A percentile compares a stretch with the other conserved stretches of the same genome.
Conservation (phyloP, 352 stramenopile genomes). For the Globisporangium lucens region DNA sequence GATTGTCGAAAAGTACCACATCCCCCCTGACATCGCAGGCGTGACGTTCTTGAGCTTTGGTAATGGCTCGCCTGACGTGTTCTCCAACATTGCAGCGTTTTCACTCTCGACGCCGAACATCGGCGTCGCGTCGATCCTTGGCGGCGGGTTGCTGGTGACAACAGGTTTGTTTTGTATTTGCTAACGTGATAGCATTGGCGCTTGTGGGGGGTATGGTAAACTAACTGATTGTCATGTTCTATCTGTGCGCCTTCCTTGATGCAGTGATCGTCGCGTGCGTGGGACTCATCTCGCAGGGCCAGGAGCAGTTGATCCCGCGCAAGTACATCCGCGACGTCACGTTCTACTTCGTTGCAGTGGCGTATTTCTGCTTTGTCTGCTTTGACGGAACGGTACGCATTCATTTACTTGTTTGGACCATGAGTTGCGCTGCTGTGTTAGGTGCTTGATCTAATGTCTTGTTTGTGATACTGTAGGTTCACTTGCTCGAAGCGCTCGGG, state of each 20-base stretch:
- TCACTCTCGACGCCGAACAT: conserved; percentile 60
- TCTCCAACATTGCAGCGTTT: conserved; percentile 79
- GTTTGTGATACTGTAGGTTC: conserved; percentile 29
- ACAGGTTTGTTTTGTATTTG: conserved; percentile 33
- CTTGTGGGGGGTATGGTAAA: background rate
- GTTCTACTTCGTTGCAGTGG: conserved; percentile 68
- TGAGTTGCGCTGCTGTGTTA: background rate
- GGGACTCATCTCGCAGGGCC: conserved; percentile 57
- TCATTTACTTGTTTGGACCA: background rate
- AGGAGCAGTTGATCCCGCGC: conserved; percentile 73
- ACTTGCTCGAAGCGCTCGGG: conserved; percentile 51
- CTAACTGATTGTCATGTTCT: background rate
- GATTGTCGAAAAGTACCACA: conserved; percentile 72
- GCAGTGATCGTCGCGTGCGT: conserved; percentile 69
- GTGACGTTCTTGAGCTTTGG: conserved; percentile 83
- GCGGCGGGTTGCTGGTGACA: conserved; percentile 65
- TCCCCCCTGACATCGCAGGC: conserved; percentile 66
- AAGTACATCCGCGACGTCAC: conserved; percentile 72
- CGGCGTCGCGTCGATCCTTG: conserved; percentile 64
- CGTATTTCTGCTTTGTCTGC: conserved; percentile 73
- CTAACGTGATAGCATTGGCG: background rate
- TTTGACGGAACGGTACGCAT: conserved; percentile 43
- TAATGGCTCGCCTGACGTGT: conserved; percentile 76
- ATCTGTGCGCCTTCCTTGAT: background rate
- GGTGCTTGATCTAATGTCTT: background rate